phyloP scores from a whole-genome alignment of 1,139 yeast species.

The Suhomyces yuchorum region DNA sequence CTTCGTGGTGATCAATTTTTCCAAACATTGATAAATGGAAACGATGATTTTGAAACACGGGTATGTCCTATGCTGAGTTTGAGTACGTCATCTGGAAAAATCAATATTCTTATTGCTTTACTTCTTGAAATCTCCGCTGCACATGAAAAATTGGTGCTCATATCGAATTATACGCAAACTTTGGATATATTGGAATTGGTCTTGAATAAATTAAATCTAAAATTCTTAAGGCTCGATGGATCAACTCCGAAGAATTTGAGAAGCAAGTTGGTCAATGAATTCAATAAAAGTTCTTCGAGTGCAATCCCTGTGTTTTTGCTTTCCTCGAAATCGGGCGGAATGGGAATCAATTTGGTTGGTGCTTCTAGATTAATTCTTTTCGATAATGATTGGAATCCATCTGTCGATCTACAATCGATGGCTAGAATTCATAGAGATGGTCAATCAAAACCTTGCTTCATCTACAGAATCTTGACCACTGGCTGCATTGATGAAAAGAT shows the following conservation, averaged over 20 bases:
- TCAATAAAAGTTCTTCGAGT: slow-evolving; percentile 54
- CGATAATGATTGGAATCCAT: slow-evolving; percentile 96
- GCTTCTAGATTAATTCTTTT: slow-evolving; percentile 83
- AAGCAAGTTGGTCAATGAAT: slow-evolving; percentile 64
- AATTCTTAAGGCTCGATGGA: slow-evolving; percentile 78
- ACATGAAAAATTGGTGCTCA: slow-evolving; percentile 78
- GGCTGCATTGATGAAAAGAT: slow-evolving; percentile 96
- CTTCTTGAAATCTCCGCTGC: slow-evolving; percentile 45
- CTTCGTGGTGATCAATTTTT: slow-evolving; percentile 45
- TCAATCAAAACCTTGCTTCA: slow-evolving; percentile 73
- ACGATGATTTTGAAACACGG: slow-evolving; percentile 13
- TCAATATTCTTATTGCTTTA: slow-evolving; percentile 56
- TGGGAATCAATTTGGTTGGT: slow-evolving; percentile 87
- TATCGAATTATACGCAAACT: slow-evolving; percentile 89
- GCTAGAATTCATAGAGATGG: slow-evolving; percentile 96
- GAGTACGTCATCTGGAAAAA: slow-evolving; percentile 50
- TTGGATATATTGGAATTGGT: slow-evolving; percentile 71
- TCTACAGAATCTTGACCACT: slow-evolving; percentile 80
- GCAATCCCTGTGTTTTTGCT: slow-evolving; percentile 67
- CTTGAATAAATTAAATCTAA: slow-evolving; percentile 51
- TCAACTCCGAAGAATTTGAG: slow-evolving; percentile 70
- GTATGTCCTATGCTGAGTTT: slow-evolving; percentile 14
- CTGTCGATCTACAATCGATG: slow-evolving; percentile 93
- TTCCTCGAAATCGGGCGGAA: slow-evolving; percentile 93
- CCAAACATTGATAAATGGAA: slow-evolving; percentile 22